phyloP scores from a whole-genome alignment of 208 protist genomes.

The Acanthamoeba culbertsoni region DNA sequence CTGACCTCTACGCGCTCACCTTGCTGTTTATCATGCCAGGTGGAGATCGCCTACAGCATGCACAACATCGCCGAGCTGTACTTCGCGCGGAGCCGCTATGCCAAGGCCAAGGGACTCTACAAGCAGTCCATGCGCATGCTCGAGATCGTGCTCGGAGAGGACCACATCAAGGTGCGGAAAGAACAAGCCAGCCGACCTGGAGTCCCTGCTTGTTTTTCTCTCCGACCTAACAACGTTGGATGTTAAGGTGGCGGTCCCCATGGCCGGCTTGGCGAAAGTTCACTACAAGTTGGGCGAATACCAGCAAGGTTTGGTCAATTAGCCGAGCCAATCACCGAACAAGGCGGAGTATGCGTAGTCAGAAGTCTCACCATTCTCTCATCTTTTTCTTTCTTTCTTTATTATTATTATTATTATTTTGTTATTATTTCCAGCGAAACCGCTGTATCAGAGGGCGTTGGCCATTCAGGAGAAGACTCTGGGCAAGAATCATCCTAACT shows the following conservation, averaged over 20 bases:
- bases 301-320: slow-evolving; percentile 38
- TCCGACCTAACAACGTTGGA: neutral
- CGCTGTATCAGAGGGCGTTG: slow-evolving; percentile 37
- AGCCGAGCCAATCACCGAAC: too few species aligned
- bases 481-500: slow-evolving; percentile 53
- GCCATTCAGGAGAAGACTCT: slow-evolving; percentile 58
- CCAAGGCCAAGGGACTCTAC: slow-evolving; percentile 54
- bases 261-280: slow-evolving; percentile 54
- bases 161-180: slow-evolving; percentile 41
- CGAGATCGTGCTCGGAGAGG: slow-evolving; percentile 44
- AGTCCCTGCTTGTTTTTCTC: neutral
- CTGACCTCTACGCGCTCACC: too few species aligned
- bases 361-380: too few species aligned
- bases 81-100: slow-evolving; percentile 42
- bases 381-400: neutral
- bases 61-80: slow-evolving; percentile 59
- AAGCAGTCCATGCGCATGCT: slow-evolving; percentile 48
- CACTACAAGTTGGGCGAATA: slow-evolving; percentile 61
- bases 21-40: neutral
- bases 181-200: neutral
- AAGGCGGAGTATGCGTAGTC: too few species aligned
- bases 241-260: neutral
- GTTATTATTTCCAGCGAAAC: neutral
- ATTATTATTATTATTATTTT: neutral
- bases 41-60: slow-evolving; percentile 59